Percentiles rank a stretch among this genome's conserved stretches.
These are phyloP conservation scores for Diplogelasinospora grovesii DNA, from an alignment of 495 filamentous ascomycete genomes.

Conservation along the genomic window DNA sequence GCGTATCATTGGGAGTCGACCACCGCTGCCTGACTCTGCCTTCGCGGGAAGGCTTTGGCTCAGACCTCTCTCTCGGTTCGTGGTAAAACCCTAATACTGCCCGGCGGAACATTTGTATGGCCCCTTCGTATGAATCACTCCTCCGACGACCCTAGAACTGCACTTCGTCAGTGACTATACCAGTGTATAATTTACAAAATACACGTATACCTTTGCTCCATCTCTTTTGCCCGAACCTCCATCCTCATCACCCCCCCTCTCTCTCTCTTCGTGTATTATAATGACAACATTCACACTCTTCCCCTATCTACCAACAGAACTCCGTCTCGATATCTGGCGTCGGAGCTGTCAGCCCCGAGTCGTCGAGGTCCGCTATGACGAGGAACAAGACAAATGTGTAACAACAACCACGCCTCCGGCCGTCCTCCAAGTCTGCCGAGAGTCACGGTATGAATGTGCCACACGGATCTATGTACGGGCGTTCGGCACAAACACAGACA, in stretches of 20 bases:
- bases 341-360: constrained; percentile 33
- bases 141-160: no score
- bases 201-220: no score
- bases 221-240: neutral
- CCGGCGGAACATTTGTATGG: no score
- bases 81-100: no score
- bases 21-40: no score
- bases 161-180: no score
- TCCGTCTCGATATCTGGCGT: constrained; percentile 45
- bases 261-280: constrained; percentile 14
- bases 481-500: constrained; percentile 33
- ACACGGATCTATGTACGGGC: constrained; percentile 31
- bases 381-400: constrained; percentile 23
- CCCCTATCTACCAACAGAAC: constrained; percentile 36
- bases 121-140: no score
- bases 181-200: no score
- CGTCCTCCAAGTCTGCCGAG: constrained; percentile 34
- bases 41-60: no score
- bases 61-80: no score
- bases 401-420: constrained; percentile 34
- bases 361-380: constrained; percentile 34
- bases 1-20: no score
- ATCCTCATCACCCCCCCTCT: neutral
- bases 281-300: constrained; percentile 34
- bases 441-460: constrained; percentile 40